Evolutionary conservation across 495 filamentous ascomycete species (phyloP).

Genomic region (Penicillium bialowiezense): DNA sequence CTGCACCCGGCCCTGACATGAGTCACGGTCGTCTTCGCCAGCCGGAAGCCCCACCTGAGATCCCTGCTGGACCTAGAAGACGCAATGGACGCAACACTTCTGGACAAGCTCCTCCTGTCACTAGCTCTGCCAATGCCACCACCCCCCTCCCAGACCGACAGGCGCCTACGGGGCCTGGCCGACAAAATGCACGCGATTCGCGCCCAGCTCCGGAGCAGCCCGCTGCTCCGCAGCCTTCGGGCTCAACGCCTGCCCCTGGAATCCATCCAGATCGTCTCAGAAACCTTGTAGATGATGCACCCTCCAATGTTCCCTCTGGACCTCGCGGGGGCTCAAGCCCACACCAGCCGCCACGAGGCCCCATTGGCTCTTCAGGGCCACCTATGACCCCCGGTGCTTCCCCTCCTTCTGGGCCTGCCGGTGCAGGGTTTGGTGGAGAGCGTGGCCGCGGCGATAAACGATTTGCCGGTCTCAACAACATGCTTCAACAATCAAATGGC

Average conservation of each 20-base stretch:
- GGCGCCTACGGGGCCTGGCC: constrained; percentile 36
- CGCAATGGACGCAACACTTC: constrained; percentile 24
- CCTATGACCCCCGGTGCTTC: neutral
- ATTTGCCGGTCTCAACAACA: constrained; percentile 41
- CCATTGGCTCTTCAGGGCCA: constrained; percentile 8
- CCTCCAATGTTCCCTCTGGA: constrained; percentile 8
- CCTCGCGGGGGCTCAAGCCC: constrained; percentile 6
- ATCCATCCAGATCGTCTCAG: constrained; percentile 52
- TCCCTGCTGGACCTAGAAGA: constrained; percentile 69
- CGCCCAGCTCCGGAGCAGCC: constrained; percentile 30
- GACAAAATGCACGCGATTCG: constrained; percentile 29
- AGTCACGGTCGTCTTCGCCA: constrained; percentile 55
- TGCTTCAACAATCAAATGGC: constrained; percentile 42
- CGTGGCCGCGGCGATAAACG: constrained; percentile 43
- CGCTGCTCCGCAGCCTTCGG: constrained; percentile 21
- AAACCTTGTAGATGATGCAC: constrained; percentile 12
- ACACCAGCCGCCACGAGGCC: constrained; percentile 21
- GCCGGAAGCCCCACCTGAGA: constrained; percentile 53
- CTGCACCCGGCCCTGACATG: constrained; percentile 36
- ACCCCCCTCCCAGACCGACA: constrained; percentile 28
- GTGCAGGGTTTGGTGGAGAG: constrained; percentile 31
- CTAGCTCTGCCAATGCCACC: constrained; percentile 21
- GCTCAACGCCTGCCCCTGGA: constrained; percentile 33
- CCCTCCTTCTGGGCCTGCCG: constrained; percentile 11
- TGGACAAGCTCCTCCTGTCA: constrained; percentile 23